Evolutionary conservation across 345 rosid species (phyloP), one percentile per base, ranked within the genome.

Genomic region (Heritiera fomes): DNA sequence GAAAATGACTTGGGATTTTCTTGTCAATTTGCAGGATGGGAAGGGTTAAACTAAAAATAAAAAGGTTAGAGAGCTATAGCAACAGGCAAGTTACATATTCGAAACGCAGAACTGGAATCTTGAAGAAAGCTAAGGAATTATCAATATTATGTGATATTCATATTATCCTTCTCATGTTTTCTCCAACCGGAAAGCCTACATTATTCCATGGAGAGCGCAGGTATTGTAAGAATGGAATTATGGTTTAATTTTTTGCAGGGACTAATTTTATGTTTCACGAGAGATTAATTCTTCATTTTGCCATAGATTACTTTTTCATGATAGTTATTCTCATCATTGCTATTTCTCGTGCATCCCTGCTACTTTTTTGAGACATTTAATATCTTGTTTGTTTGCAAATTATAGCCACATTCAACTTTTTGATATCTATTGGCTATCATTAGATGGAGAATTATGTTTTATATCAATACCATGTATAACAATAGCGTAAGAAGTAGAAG

Each of bases 61-160:
- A 91, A 92, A 80, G 92, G 78, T 88, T 95, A 34, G 98, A 95
- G 86, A 92, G 87, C 87, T 85, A 89, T 73, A 84, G 83, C 82
- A 88, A 90, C 84, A 83, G 96, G 69, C 94, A 92, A 82, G 90
- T 91, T 74, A 93, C 99, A 62, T 95, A 86, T 83, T 87, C 99
- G 6, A 95, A 93, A 86, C 83, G 97, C 64, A 91, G 85, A 85
- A 88, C 80, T 82, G 99, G 99, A 62, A 91, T 95, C 53, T 67
- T 95, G 86, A 95, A 95, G 89, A 95, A 95, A 87, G 97, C 97
- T 2, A 91, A 78, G 87, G 99, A 95, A 81, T 80, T 95, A 77
- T 93, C 97, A 0, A 93, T 95, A 81, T 79, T 95, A 72, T 93
- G 99, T 69, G 98, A 91, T 78, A 89, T 90, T 49, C 94, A 93